Evolutionary conservation across 2,329 filamentous ascomycete species (phyloP), one percentile per base, ranked within the genome.

Genomic region (Juglanconis oblonga): DNA sequence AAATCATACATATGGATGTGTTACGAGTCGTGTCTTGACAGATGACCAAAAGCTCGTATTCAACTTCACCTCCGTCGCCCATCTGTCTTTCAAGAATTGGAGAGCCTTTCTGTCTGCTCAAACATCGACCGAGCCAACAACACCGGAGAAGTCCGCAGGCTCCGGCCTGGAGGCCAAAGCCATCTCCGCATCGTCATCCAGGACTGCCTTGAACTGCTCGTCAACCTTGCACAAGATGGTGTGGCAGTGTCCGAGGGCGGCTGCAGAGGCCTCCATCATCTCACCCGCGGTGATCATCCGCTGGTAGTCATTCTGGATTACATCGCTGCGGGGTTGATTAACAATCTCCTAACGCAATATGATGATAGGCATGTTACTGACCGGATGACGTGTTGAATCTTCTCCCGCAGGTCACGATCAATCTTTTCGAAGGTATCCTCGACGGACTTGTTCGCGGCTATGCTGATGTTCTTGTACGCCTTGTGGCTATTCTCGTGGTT

Each of bases 221-320:
- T 62, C 60, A 7, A 59, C 57, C 14, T 40, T 44, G n/a, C 38
- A 32, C n/a, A 62, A 40, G 1, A 62, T 7, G 17, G 3, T n/a
- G 6, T 45, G 42, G 49, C 50, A 55, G n/a, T 50, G 42, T 4
- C 44, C 57, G 5, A 53, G 60, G 29, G 53, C 60, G 4, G 56
- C 51, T 4, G 50, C 49, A 8, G 44, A 51, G 13, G 44, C 57
- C 17, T 62, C 57, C 17, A 60, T 35, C 31, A 33, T 54, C 44
- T 51, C 50, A 3, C 52, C 35, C 9, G 35, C 47, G 14, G 8
- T 13, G 14, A 62, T 33, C 14, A 59, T 17, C 11, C 11, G 36
- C 11, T 36, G 29, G 17, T 50, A 62, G 14, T 62, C 44, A 8
- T 50, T n/a, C 10, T 36, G 35, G 14, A 57, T 42, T 4, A 17